These are phyloP conservation scores for Dissoconium aciculare DNA, from an alignment of 2,329 filamentous ascomycete genomes.

Conservation along the genomic window DNA sequence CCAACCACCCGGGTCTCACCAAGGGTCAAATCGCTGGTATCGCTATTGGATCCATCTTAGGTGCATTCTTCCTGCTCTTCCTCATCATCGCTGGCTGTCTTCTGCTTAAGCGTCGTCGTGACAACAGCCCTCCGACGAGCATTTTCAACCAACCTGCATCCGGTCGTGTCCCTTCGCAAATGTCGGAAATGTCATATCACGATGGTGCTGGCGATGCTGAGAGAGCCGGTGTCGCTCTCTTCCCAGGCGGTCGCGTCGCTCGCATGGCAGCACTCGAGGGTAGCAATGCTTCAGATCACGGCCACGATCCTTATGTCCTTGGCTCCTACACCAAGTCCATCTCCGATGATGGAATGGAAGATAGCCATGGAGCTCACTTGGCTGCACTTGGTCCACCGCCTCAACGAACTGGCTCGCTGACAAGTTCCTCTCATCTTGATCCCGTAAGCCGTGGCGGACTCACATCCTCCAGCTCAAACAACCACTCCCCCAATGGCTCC, in stretches of 20 bases:
- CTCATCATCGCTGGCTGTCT: slow-evolving; percentile 47
- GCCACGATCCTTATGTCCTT: slow-evolving; percentile 25
- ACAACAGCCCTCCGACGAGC: slow-evolving; percentile 49
- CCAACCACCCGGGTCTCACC: slow-evolving; percentile 41
- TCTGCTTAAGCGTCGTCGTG: slow-evolving; percentile 40
- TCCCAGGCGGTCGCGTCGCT: slow-evolving; percentile 78
- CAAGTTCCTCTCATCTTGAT: slow-evolving; percentile 63
- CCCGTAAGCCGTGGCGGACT: slow-evolving; percentile 25
- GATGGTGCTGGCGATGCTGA: slow-evolving; percentile 25
- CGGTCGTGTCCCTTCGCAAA: slow-evolving; percentile 23
- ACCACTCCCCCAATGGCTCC: slow-evolving; percentile 56
- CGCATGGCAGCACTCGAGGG: slow-evolving; percentile 90
- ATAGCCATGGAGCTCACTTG: slow-evolving; percentile 22
- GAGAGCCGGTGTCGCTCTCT: slow-evolving; percentile 49
- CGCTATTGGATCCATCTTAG: slow-evolving; percentile 65
- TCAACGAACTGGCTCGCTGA: slow-evolving; percentile 75
- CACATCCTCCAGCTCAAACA: slow-evolving; percentile 7
- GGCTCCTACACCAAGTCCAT: slow-evolving; percentile 37
- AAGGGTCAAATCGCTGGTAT: slow-evolving; percentile 86
- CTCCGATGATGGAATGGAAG: slow-evolving; percentile 42
- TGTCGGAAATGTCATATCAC: slow-evolving; percentile 28
- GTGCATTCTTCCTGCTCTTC: slow-evolving; percentile 51
- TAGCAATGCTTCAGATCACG: slow-evolving; percentile 29
- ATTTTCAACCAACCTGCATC: slow-evolving; percentile 82
- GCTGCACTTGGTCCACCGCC: slow-evolving; percentile 47